A percentile compares a stretch with the other conserved stretches of the same genome.
Evolutionary conservation across 768 basidiomycete genomes (phyloP).

Genomic region (Lactarius sanguifluus): DNA sequence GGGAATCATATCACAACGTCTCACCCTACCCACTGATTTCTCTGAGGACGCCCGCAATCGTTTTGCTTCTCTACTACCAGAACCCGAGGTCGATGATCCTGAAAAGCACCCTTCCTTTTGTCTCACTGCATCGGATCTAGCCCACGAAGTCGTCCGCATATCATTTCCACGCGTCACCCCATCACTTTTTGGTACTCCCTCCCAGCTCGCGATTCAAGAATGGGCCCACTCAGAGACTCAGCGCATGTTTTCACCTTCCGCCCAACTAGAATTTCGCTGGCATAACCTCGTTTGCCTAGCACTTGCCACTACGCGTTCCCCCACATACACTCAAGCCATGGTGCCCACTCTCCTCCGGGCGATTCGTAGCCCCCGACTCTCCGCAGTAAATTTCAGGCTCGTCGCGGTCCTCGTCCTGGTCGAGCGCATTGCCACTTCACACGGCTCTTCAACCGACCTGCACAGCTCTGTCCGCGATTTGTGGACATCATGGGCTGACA

Average conservation of each 20-base stretch:
- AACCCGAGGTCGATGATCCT: slow-evolving; percentile 8
- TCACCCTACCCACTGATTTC: slow-evolving; percentile 30
- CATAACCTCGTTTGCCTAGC: slow-evolving; percentile 27
- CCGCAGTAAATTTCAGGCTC: slow-evolving; percentile 25
- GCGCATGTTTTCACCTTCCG: slow-evolving; percentile 23
- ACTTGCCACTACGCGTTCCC: slow-evolving; percentile 21
- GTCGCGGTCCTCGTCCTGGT: slow-evolving; percentile 23
- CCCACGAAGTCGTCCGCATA: slow-evolving; percentile 20
- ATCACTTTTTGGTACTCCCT: slow-evolving; percentile 15
- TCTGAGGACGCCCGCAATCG: slow-evolving; percentile 16
- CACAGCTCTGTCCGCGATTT: slow-evolving; percentile 32
- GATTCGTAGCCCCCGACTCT: background rate
- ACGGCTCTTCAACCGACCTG: slow-evolving; percentile 4
- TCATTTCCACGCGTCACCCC: slow-evolving; percentile 24
- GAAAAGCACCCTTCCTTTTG: slow-evolving; percentile 23
- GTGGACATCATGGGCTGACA: slow-evolving; percentile 45
- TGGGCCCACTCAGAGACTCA: slow-evolving; percentile 24
- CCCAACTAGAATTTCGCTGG: slow-evolving; percentile 23
- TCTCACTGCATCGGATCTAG: slow-evolving; percentile 26
- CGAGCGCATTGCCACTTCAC: slow-evolving; percentile 15
- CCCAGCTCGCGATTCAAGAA: slow-evolving; percentile 24
- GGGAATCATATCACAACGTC: slow-evolving; percentile 39
- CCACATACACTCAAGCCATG: slow-evolving; percentile 5
- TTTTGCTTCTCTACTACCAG: slow-evolving; percentile 10
- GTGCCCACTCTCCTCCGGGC: slow-evolving; percentile 14